Conservation (phyloP, 75 land plant genomes). For the Sequoiadendron giganteum region DNA sequence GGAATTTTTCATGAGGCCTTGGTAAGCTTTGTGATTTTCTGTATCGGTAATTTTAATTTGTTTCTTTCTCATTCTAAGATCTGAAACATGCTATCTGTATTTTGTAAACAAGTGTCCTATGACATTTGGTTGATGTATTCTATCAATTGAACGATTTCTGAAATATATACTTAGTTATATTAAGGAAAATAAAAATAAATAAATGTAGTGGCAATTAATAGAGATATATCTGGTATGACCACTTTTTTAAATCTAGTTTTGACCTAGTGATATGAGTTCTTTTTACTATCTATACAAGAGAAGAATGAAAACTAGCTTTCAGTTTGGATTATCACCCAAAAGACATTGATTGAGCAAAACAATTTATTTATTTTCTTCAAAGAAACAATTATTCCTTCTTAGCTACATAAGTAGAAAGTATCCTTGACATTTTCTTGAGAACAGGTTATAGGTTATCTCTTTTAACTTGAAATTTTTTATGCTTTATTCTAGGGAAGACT, state of each 20-base stretch:
- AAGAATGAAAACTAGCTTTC: background rate
- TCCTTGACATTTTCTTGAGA: background rate
- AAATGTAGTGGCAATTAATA: background rate
- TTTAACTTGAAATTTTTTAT: background rate
- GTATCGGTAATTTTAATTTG: background rate
- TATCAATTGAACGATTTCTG: background rate
- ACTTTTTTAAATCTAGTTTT: background rate
- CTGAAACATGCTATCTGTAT: background rate
- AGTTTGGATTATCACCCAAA: background rate
- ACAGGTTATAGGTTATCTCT: background rate
- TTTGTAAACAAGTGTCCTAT: background rate
- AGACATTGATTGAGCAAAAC: background rate
- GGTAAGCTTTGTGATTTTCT: conserved; percentile 2
- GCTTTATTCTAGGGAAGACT: background rate
- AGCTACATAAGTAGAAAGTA: background rate
- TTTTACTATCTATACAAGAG: background rate
- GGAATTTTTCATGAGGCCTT: background rate
- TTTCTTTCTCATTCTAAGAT: background rate
- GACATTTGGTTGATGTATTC: background rate
- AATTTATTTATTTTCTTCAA: background rate
- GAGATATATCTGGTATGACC: background rate
- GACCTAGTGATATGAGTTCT: background rate
- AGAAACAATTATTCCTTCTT: background rate
- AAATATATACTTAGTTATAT: background rate
- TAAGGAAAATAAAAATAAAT: background rate